Evolutionary conservation across 441 rosid species (phyloP), one percentile per base, ranked within the genome.

Genomic region (Euphorbia celastroides): DNA sequence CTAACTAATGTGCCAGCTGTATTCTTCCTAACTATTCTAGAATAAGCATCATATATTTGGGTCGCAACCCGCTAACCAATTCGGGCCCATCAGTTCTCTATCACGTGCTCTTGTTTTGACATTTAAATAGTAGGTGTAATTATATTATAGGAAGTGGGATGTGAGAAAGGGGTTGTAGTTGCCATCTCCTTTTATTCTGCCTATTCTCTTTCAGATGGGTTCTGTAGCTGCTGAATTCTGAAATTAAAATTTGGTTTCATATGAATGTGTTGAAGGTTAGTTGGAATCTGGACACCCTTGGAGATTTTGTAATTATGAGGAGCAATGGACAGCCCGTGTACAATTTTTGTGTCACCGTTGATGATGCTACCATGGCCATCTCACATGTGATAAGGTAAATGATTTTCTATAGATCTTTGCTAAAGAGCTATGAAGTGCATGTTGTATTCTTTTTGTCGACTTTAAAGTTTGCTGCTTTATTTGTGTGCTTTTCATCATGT

Each of bases 291-390:
- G 84, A 88, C 76, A 91, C 97, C 7, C 93, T 91, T 60, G 97
- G 97, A 66, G 99, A 93, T 83, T 93, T 93, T 81, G 96, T 93
- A 59, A 86, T 91, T 50, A 91, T 93, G 99, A 88, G 99, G 77
- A 93, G 99, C 86, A 93, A 91, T 44, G 97, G 97, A 48, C 96
- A 88, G 73, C 99, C 99, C 59, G 96, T 89, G 65, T 93, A 91
- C 85, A 93, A 91, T 79, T 93, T 89, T 70, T 91, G 96, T 77
- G 99, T 93, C 63, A 91, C 99, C 0, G 92, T 93, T 20, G 99
- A 93, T 84, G 99, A 93, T 82, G 92, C 99, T 67, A 83, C 93
- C 75, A 93, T 91, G 96, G 93, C 96, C 64, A 93, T 93, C 65
- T 89, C 97, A 57, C 96, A 91, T 83, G 96, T 91, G 73, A 88